These are phyloP conservation scores for Pythium angustatum DNA, from an alignment of 352 stramenopile genomes.

Conservation along the genomic window DNA sequence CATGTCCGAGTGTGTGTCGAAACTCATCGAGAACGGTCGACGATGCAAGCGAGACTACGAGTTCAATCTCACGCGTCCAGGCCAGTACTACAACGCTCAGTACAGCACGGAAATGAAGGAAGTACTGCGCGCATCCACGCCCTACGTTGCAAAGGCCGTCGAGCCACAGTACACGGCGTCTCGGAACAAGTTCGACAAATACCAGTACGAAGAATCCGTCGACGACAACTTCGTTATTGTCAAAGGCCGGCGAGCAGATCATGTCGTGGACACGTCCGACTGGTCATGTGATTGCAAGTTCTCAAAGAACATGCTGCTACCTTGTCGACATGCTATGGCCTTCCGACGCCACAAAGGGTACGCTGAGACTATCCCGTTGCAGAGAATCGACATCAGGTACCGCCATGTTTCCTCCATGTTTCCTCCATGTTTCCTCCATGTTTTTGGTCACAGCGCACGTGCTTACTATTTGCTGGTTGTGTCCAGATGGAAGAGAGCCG, in stretches of 20 bases:
- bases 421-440: slow-evolving; percentile 1
- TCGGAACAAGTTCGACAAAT: slow-evolving; percentile 6
- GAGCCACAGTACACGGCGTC: slow-evolving; percentile 18
- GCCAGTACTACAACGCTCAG: slow-evolving; percentile 6
- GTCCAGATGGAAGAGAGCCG: slow-evolving; percentile 1
- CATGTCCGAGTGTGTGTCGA: slow-evolving; percentile 14
- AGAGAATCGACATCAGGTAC: neutral
- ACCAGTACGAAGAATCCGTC: slow-evolving; percentile 7
- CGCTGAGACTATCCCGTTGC: neutral
- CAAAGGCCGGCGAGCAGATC: neutral
- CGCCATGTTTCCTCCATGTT: neutral
- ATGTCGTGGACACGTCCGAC: neutral
- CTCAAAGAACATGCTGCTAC: neutral
- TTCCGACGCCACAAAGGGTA: neutral
- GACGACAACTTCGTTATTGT: neutral
- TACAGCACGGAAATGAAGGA: slow-evolving; percentile 30
- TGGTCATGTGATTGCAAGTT: slow-evolving; percentile 6
- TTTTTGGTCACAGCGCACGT: neutral
- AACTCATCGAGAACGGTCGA: slow-evolving; percentile 6
- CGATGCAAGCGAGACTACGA: slow-evolving; percentile 11
- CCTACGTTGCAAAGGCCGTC: slow-evolving; percentile 27
- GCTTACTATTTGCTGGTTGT: neutral
- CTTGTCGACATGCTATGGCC: slow-evolving; percentile 4
- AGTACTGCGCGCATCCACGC: slow-evolving; percentile 24
- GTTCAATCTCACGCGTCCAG: neutral